Conservation (phyloP, 768 basidiomycete species). For the Neoboletus brunneissimus region DNA sequence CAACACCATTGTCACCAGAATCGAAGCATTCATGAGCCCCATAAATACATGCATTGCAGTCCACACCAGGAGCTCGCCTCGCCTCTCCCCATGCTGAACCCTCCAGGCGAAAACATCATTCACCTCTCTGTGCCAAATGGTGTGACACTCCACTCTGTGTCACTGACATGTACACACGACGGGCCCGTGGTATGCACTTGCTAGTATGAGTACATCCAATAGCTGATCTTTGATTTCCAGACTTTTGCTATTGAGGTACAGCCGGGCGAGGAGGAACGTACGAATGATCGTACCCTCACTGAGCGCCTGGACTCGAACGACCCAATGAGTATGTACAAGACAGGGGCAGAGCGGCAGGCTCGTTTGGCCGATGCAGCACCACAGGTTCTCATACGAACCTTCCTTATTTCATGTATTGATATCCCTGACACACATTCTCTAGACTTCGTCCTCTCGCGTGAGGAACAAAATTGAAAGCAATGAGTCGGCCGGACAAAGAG, state of each 20-base stretch:
- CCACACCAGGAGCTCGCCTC: too few relatives aligned
- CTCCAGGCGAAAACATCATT: background rate
- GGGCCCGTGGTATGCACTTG: background rate
- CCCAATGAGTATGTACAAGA: background rate
- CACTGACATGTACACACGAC: background rate
- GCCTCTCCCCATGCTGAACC: background rate
- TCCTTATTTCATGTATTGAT: background rate
- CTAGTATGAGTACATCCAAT: too few relatives aligned
- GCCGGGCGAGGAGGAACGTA: background rate
- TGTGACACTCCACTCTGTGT: background rate
- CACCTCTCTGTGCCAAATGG: background rate
- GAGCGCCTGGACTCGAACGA: background rate
- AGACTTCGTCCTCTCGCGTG: background rate
- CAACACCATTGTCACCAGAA: too few relatives aligned
- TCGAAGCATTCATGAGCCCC: too few relatives aligned
- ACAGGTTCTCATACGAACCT: background rate
- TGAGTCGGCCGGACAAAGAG: background rate
- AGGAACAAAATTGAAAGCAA: background rate
- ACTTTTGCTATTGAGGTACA: background rate
- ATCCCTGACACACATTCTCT: background rate
- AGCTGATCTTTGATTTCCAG: background rate
- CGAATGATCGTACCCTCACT: background rate
- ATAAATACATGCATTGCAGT: too few relatives aligned
- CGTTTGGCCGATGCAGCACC: background rate
- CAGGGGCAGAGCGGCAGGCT: background rate